phyloP scores from a whole-genome alignment of 768 basidiomycete genomes.

The Tricholoma saponaceum region DNA sequence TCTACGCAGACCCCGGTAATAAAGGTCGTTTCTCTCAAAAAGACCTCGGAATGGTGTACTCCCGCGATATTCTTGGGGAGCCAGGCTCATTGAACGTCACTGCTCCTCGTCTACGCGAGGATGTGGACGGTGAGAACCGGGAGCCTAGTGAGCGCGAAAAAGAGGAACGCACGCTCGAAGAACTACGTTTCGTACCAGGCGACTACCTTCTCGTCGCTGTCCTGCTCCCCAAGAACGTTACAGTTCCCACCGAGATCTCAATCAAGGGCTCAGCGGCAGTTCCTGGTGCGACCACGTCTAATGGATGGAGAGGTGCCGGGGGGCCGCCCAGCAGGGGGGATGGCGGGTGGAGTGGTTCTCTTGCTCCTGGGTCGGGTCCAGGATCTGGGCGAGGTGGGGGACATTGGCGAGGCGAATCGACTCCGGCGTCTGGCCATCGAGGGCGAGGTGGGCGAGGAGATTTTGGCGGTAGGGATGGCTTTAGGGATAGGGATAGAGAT shows the following conservation, averaged over 20 bases:
- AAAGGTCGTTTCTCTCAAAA: constrained; percentile 72
- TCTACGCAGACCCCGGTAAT: constrained; percentile 71
- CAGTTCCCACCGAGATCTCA: constrained; percentile 44
- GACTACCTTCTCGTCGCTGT: constrained; percentile 78
- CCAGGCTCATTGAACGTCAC: constrained; percentile 56
- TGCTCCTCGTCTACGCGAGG: constrained; percentile 60
- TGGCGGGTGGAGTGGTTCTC: constrained; percentile 43
- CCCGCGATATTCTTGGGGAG: constrained; percentile 81
- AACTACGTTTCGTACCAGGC: constrained; percentile 75
- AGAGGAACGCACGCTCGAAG: constrained; percentile 72
- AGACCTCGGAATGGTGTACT: constrained; percentile 79
- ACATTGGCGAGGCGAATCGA: constrained; percentile 74
- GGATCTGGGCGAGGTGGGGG: constrained; percentile 53
- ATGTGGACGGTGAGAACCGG: constrained; percentile 29
- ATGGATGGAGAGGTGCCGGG: constrained; percentile 31
- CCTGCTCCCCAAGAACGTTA: constrained; percentile 64
- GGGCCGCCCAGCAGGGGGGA: constrained; percentile 37
- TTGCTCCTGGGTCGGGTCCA: constrained; percentile 28
- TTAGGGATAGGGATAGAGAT: constrained; percentile 9
- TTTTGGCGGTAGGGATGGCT: constrained; percentile 19
- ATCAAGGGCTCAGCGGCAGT: constrained; percentile 46
- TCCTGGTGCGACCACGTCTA: constrained; percentile 19
- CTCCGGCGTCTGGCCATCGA: constrained; percentile 39
- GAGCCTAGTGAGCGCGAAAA: constrained; percentile 44
- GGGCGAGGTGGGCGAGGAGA: constrained; percentile 33